Conservation (phyloP, 306 rosid species). For the Sicyos baderoa region DNA sequence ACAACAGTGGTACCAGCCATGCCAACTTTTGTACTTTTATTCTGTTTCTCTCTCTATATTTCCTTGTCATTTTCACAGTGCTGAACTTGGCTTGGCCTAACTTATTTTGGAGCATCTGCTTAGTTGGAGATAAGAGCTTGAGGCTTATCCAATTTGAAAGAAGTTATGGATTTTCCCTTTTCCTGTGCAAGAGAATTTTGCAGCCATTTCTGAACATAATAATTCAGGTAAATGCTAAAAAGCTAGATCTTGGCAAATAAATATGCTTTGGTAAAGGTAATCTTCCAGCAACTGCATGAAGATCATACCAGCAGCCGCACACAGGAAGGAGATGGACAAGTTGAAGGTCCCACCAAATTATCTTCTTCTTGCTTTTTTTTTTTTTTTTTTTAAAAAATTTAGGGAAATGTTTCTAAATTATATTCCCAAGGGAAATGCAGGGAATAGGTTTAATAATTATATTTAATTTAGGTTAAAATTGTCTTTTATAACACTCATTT, state of each 20-base stretch:
- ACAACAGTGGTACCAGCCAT: conserved; percentile 6
- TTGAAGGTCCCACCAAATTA: conserved; percentile 4
- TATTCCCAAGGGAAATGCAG: neutral
- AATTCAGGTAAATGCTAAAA: no score
- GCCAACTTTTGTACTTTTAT: conserved; percentile 11
- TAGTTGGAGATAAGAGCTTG: conserved; percentile 12
- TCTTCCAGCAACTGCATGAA: conserved; percentile 5
- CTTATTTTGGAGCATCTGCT: conserved; percentile 9
- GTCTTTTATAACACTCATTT: no score
- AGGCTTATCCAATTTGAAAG: conserved; percentile 14
- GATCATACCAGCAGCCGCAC: conserved; percentile 8
- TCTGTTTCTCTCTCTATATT: neutral
- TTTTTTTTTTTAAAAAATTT: no score
- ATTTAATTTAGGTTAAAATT: no score
- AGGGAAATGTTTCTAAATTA: neutral
- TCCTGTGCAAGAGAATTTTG: conserved; percentile 14
- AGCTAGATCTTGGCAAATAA: no score
- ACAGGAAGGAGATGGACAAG: conserved; percentile 13
- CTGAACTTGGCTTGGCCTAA: conserved; percentile 5
- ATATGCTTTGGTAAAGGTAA: neutral
- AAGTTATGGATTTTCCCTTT: conserved; percentile 1
- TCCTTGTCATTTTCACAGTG: conserved; percentile 6
- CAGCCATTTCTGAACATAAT: neutral
- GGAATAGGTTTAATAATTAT: no score
- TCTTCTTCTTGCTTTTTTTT: neutral